A percentile compares a stretch with the other conserved stretches of the same genome.
Evolutionary conservation across 768 basidiomycete species (phyloP).

Genomic region (Hydnum rufescens): DNA sequence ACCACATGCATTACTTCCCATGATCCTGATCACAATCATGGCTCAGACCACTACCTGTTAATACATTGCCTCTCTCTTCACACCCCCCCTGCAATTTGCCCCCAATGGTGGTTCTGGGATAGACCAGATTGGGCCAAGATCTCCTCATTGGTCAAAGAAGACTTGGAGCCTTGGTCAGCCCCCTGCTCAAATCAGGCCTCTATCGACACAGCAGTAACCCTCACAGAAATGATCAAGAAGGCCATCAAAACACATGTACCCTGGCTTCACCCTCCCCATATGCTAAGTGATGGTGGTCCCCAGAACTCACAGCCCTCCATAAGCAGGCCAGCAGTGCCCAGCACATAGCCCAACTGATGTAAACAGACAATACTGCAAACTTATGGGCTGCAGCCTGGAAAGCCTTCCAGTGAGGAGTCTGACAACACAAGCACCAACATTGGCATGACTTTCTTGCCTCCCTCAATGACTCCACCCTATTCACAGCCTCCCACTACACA

Average conservation of each 20-base stretch:
- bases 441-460: constrained; percentile 3
- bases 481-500: too few species aligned
- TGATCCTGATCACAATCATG: background rate
- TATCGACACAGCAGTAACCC: background rate
- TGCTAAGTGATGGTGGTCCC: too few species aligned
- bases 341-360: background rate
- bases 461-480: too few species aligned
- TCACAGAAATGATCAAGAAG: background rate
- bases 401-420: background rate
- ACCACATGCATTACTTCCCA: background rate
- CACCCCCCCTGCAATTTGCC: background rate
- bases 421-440: background rate
- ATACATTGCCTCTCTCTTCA: background rate
- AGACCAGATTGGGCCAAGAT: background rate
- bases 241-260: constrained; percentile 2
- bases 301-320: too few species aligned
- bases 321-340: background rate
- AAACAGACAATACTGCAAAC: background rate
- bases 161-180: background rate
- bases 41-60: too few species aligned
- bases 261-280: background rate
- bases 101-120: background rate
- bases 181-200: background rate
- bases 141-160: background rate
- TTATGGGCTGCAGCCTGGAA: background rate